Conservation (phyloP, 176 grass and related monocot genomes). For the Zoysia japonica region DNA sequence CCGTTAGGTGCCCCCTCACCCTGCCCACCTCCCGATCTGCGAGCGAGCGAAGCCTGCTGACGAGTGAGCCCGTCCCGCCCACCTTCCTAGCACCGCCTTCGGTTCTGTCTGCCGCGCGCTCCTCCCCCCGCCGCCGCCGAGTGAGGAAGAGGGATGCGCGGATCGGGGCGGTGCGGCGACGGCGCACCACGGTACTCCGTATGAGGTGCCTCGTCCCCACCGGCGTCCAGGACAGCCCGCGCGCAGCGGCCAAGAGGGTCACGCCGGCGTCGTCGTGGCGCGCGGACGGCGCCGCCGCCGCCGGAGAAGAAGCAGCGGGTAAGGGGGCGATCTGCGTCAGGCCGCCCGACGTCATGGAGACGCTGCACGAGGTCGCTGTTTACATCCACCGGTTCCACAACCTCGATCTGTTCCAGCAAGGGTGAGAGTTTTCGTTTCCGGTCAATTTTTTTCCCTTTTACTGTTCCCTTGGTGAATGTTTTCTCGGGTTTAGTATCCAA, state of each 20-base stretch:
- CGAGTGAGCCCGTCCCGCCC: too few species aligned
- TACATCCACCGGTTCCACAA: constrained; percentile 97
- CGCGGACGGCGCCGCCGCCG: constrained; percentile 38
- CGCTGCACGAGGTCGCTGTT: constrained; percentile 84
- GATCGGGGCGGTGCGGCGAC: constrained; percentile 38
- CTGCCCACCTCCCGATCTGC: too few species aligned
- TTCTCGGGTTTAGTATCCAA: constrained; percentile 34
- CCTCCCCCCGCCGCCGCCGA: too few species aligned
- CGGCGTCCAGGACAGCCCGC: constrained; percentile 57
- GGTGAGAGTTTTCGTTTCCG: constrained; percentile 46
- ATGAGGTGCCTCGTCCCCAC: constrained; percentile 69
- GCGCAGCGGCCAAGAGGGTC: constrained; percentile 41
- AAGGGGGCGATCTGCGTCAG: constrained; percentile 39
- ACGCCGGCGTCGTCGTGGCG: constrained; percentile 52
- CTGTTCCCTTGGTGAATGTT: neutral
- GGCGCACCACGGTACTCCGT: constrained; percentile 48
- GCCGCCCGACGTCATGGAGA: constrained; percentile 74
- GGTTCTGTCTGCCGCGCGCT: too few species aligned
- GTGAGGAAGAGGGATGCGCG: constrained; percentile 35
- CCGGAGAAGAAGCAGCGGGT: neutral
- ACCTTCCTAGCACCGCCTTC: too few species aligned
- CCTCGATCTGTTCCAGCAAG: constrained; percentile 98
- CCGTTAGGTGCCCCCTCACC: too few species aligned
- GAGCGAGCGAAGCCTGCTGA: too few species aligned
- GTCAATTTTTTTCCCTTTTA: neutral